phyloP scores from a whole-genome alignment of 176 grass and related monocot species.

The Carex myosuroides region DNA sequence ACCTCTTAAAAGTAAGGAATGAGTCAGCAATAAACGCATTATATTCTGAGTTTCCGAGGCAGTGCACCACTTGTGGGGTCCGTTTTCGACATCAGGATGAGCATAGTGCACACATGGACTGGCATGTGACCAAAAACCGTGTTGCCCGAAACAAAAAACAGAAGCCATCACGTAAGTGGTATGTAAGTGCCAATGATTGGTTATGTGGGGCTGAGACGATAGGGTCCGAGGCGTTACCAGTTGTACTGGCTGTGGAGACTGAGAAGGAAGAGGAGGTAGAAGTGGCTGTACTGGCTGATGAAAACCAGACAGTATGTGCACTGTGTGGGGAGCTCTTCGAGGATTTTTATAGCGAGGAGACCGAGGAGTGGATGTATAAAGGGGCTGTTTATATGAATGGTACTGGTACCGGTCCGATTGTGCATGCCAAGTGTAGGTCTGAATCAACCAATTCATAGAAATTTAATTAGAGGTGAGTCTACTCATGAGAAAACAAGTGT shows the following conservation, averaged over 20 bases:
- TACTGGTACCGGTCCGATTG: constrained; percentile 69
- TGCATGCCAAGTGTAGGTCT: constrained; percentile 90
- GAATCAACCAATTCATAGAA: constrained; percentile 23
- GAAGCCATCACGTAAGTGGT: constrained; percentile 91
- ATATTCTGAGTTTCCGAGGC: constrained; percentile 67
- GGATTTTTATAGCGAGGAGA: constrained; percentile 97
- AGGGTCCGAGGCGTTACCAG: constrained; percentile 40
- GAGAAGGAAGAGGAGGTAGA: constrained; percentile 74
- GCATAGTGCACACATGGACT: constrained; percentile 95
- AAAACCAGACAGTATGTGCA: constrained; percentile 81
- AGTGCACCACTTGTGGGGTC: constrained; percentile 97
- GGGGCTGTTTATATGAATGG: constrained; percentile 92
- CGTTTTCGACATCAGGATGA: constrained; percentile 86
- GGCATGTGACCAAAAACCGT: constrained; percentile 99
- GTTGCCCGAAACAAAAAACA: constrained; percentile 82
- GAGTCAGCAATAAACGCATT: constrained; percentile 76
- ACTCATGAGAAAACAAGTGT: constrained; percentile 39
- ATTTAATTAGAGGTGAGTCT: background rate
- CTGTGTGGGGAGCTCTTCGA: constrained; percentile 89
- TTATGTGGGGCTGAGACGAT: constrained; percentile 75
- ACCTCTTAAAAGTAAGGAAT: constrained; percentile 57
- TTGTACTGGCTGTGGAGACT: constrained; percentile 38
- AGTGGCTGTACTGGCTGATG: constrained; percentile 79
- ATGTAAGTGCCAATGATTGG: constrained; percentile 74
- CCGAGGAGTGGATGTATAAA: constrained; percentile 98